Percentiles rank a stretch among this genome's conserved stretches.
Evolutionary conservation across 2,329 filamentous ascomycete genomes (phyloP).

Genomic region (Clarireedia monteithiana): DNA sequence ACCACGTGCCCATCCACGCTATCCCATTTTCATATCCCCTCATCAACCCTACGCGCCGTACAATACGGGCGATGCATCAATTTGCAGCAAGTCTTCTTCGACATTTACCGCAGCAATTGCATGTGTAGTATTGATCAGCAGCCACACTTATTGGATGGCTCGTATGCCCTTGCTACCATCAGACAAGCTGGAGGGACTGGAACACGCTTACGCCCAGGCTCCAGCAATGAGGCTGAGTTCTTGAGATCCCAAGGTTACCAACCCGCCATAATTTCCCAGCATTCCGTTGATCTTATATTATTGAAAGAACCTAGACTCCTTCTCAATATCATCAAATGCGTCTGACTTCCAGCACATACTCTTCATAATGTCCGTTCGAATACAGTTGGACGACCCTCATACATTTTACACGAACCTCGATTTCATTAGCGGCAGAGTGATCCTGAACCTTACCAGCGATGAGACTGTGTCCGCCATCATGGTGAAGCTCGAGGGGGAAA

Average conservation of each 20-base stretch:
- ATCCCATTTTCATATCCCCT: too few species aligned
- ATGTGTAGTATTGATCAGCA: too few species aligned
- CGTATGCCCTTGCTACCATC: too few species aligned
- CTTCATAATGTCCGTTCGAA: conserved; percentile 53
- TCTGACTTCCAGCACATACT: neutral
- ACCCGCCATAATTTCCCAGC: neutral
- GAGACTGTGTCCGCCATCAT: conserved; percentile 66
- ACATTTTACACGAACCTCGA: conserved; percentile 78
- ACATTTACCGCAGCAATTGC: too few species aligned
- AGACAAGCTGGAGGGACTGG: too few species aligned
- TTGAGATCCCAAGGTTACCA: neutral
- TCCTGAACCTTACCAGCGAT: conserved; percentile 52
- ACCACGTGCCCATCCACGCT: too few species aligned
- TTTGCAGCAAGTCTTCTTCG: too few species aligned
- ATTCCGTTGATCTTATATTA: neutral
- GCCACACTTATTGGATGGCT: too few species aligned
- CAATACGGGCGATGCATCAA: too few species aligned
- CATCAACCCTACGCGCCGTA: too few species aligned
- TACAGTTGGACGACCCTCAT: conserved; percentile 57
- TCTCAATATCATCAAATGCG: too few species aligned
- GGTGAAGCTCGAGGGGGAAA: conserved; percentile 79
- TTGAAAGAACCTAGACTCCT: too few species aligned
- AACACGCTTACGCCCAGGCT: neutral
- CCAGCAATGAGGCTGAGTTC: conserved; percentile 7
- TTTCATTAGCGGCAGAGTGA: conserved; percentile 54